Percentiles rank a stretch among this genome's conserved stretches.
Evolutionary conservation across 192 early-diverging fungal species (phyloP).

Genomic region (Pecoramyces ruminantium): DNA sequence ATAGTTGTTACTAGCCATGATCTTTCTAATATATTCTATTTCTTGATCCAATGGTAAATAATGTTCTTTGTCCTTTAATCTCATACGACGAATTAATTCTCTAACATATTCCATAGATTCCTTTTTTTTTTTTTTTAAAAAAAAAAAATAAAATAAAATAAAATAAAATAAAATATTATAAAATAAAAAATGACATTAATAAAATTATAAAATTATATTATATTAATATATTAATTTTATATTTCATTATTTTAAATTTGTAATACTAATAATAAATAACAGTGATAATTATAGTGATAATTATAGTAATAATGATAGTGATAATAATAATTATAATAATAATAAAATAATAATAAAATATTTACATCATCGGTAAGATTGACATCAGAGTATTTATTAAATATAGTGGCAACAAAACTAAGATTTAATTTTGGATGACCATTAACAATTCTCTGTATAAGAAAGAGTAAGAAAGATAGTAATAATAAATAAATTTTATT

Average conservation of each 20-base stretch:
- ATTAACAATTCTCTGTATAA: not conserved
- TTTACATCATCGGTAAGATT: not conserved
- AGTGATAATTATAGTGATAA: too few species aligned
- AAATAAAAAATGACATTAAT: too few species aligned
- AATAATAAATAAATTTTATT: too few species aligned
- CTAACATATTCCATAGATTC: not conserved
- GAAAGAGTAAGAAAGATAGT: not conserved
- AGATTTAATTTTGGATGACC: not conserved
- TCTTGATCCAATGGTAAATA: not conserved
- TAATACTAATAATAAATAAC: too few species aligned
- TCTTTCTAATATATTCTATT: not conserved
- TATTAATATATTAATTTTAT: too few species aligned
- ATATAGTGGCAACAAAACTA: not conserved
- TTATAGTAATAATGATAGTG: too few species aligned
- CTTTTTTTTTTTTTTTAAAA: not conserved
- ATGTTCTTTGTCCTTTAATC: not conserved
- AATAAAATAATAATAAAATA: not conserved
- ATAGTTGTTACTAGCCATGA: not conserved
- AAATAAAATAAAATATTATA: too few species aligned
- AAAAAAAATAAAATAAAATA: too few species aligned
- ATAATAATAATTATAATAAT: too few species aligned
- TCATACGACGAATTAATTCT: not conserved
- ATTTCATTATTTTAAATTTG: too few species aligned
- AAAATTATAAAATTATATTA: too few species aligned
- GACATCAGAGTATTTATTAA: not conserved